Evolutionary conservation across 2,329 filamentous ascomycete species (phyloP).

Genomic region (Cercospora sojina): DNA sequence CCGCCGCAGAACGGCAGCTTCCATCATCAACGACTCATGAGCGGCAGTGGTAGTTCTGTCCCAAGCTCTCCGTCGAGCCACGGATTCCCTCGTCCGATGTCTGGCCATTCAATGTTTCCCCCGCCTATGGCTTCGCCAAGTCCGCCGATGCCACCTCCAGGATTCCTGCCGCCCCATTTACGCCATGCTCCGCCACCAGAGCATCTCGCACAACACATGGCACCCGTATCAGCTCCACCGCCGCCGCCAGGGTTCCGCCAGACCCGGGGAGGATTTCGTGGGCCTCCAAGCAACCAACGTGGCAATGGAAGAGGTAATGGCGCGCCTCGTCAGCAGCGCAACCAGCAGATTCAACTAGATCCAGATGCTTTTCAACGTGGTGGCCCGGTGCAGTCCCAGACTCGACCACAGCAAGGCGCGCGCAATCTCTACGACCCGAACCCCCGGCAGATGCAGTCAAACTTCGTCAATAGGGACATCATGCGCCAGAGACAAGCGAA

Average conservation of each 20-base stretch:
- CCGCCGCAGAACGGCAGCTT: not conserved
- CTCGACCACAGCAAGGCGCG: slow-evolving; percentile 17
- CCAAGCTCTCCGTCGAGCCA: slow-evolving; percentile 17
- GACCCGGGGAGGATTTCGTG: slow-evolving; percentile 2
- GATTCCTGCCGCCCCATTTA: slow-evolving; percentile 16
- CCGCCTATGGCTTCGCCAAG: slow-evolving; percentile 1
- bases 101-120: slow-evolving; percentile 1
- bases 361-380: slow-evolving; percentile 37
- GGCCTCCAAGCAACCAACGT: slow-evolving; percentile 6
- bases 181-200: slow-evolving; percentile 11
- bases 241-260: slow-evolving; percentile 12
- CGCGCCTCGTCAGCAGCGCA: slow-evolving; percentile 22
- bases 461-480: slow-evolving; percentile 18
- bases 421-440: slow-evolving; percentile 35
- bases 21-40: slow-evolving; percentile 14
- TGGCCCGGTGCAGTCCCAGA: slow-evolving; percentile 23
- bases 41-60: slow-evolving; percentile 8
- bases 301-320: slow-evolving; percentile 16
- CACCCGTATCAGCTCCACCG: not conserved
- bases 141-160: slow-evolving; percentile 7
- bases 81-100: slow-evolving; percentile 8
- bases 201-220: not conserved
- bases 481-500: slow-evolving; percentile 38
- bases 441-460: slow-evolving; percentile 15
- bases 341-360: slow-evolving; percentile 32